Base-by-base conservation (phyloP, 2,329 filamentous ascomycete species). In the Cladosporium sp. region DNA sequence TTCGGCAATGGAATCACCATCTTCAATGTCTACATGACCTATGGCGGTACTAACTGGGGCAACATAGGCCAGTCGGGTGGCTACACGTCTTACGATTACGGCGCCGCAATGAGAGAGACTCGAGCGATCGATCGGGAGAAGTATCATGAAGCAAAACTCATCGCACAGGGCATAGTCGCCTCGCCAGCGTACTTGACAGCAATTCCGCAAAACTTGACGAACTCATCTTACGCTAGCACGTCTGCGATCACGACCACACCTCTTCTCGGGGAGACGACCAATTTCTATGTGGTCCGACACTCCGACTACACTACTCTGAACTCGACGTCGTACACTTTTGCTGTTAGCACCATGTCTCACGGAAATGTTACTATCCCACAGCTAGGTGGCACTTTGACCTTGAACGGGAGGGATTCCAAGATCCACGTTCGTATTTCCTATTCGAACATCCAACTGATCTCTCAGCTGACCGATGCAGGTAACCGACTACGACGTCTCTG, bases 91-190 rank as follows among this genome's bases (percentile, higher is more conserved):
- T 84, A 84, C 59, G 80, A 84, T 58, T 84, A 83, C 58, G 78
- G 79, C 4, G 74, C 82, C 3, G 72, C 76, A 4, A 88, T 92
- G 48, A 76, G 78, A 1, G 88, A 93, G 62, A 82, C 86, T 37
- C 78, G 88, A 19, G 78, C 78, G 1, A 72, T 92, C 3, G 70
- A 76, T 20, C 78, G 86, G 1, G 86, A 90, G 62, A 92, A 92
- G 65, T 92, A 90, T 64, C 84, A 82, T 36, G 87, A 93, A 64
- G 73, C 88, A 18, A 93, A 92, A 62, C 77, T 92, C 1, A 73
- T 88, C 55, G 86, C 80, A 15, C 86, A 88, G 57, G 92, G 92
- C 66, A 67, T 88, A 48, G 84, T 84, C 58, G 84, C 83, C 0
- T 88, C 86, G 0, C 84, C 86, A 0, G 80, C 79, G 0, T 91